Evolutionary conservation across 768 basidiomycete species (phyloP), one percentile per base, ranked within the genome.

Genomic region (Calocybe gangraenosa): DNA sequence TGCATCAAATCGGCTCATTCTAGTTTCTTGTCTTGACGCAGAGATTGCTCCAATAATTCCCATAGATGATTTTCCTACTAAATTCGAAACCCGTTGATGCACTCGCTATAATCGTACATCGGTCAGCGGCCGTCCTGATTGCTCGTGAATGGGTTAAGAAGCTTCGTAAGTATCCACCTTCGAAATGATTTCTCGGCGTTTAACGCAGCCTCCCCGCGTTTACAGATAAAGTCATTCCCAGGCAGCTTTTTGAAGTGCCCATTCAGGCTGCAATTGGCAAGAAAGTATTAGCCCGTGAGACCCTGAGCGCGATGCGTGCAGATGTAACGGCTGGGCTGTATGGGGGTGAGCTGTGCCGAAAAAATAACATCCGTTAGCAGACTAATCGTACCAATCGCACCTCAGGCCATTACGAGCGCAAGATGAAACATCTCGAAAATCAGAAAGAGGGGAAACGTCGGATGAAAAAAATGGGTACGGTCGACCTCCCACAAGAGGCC

Each of bases 251-350:
- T 58, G 94, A 97, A 64, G 84, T 97, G 9, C 87, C 94, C 2
- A 96, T 99, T 42, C 96, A 98, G 60, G 96, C 96, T 28, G 84
- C 83, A 1, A 74, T 96, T 14, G 94, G 94, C 11, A 81, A 77
- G 53, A 90, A 84, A 50, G 76, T 97, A 44, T 79, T 98, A 38
- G 91, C 95, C 3, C 79, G 95, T 21, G 92, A 95, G 62, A 94
- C 85, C 13, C 65, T 95, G 35, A 87, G 83, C 37, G 91, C 92
- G 2, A 65, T 90, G 56, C 81, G 90, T 23, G 88, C 90, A 19
- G 90, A 99, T 53, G 95, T 98, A 14, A 96, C 93, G 0, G 93
- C 92, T 14, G 92, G 92, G 2, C 67, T 96, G 37, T 95, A 96
- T 55, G 93, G 94, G 62, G 92, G 90, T 79, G 46, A 47, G 42